Conservation (phyloP, 1,284 basidiomycete species). For the Cerrena zonata region DNA sequence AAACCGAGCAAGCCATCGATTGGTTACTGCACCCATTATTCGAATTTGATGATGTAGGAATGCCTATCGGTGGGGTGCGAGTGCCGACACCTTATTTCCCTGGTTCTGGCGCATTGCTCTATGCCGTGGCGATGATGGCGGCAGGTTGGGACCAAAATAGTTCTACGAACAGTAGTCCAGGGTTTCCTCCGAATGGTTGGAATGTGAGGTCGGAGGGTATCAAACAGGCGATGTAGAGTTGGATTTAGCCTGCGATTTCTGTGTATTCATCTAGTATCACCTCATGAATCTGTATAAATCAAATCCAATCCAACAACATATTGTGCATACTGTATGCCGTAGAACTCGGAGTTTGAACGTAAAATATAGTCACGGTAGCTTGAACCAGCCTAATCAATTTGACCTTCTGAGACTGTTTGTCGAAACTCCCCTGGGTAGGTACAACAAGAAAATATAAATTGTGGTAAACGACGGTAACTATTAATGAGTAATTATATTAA, state of each 20-base stretch:
- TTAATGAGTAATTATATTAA: background rate
- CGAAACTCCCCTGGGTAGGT: background rate
- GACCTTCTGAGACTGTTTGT: no score
- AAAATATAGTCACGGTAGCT: no score
- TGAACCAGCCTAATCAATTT: no score
- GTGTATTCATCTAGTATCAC: no score
- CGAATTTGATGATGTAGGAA: conserved; percentile 54
- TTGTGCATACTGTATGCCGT: no score
- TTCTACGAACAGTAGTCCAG: conserved; percentile 36
- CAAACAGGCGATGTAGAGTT: conserved; percentile 34
- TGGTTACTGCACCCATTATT: conserved; percentile 53
- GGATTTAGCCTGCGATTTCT: background rate
- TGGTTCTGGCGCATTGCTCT: conserved; percentile 46
- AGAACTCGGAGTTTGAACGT: no score
- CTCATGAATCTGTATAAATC: no score
- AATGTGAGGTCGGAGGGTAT: conserved; percentile 40
- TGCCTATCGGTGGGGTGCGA: conserved; percentile 53
- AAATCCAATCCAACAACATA: no score
- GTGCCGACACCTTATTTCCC: conserved; percentile 61
- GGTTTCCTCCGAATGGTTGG: conserved; percentile 46
- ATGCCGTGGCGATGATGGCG: conserved; percentile 53
- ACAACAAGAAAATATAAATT: background rate
- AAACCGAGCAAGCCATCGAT: conserved; percentile 44
- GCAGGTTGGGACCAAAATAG: conserved; percentile 48
- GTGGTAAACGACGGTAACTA: background rate